Base-by-base conservation (phyloP, 1,139 yeast species). In the Candida albicans region DNA sequence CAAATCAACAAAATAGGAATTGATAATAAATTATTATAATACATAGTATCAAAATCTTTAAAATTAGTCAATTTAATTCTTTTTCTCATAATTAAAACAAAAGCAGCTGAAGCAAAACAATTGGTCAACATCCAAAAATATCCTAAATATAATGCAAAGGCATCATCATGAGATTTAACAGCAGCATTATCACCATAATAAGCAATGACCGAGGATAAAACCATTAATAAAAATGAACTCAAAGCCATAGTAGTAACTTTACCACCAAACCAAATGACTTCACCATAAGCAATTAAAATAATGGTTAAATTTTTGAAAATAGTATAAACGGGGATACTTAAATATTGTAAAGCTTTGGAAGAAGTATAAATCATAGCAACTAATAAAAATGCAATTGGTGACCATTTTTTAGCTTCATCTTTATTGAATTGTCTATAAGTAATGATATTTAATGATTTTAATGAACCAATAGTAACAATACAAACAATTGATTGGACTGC, bases 31-130 rank as follows among this genome's bases (percentile, higher is more conserved):
- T 95, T 93, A 79, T 95, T 93, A 82, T 91, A 93, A 74, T 83
- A 93, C 96, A 91, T 93, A 65, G 99, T 93, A 73, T 93, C 99
- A 59, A 91, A 87, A 72, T 95, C 99, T 73, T 88, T 88, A 76
- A 95, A 93, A 77, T 90, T 90, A 59, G 96, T 88, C 67, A 88
- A 79, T 84, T 91, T 91, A 60, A 95, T 93, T 77, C 97, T 86
- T 80, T 90, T 93, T 78, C 97, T 87, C 96, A 93, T 85, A 73
- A 86, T 79, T 58, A 93, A 77, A 41, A 93, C 98, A 62, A 91
- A 93, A 5, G 96, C 79, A 41, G 99, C 98, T 44, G 96, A 86
- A 24, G 96, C 82, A 62, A 93, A 75, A 75, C 99, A 93, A 80
- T 93, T 95, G 61, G 84, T 64, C 55, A 88, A 78, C 98, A 93